phyloP scores from a whole-genome alignment of 2,329 filamentous ascomycete species.

The Fusarium mexicanum region DNA sequence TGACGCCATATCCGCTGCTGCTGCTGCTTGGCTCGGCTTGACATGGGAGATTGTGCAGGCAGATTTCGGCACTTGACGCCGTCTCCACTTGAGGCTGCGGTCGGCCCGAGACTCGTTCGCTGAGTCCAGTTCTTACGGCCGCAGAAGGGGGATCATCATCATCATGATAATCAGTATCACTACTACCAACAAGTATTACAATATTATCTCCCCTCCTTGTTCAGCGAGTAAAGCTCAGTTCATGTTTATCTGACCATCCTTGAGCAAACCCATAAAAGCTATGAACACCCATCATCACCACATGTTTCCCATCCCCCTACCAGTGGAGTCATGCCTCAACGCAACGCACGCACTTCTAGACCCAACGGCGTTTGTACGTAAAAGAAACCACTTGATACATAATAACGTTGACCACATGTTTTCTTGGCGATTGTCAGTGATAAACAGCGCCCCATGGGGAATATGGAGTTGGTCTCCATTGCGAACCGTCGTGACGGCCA shows the following conservation, averaged over 20 bases:
- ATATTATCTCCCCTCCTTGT: not conserved
- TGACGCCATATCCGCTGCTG: conserved; percentile 23
- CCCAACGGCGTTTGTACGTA: conserved; percentile 20
- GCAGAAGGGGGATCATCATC: not conserved
- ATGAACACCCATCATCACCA: not conserved
- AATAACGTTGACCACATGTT: conserved; percentile 29
- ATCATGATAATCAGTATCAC: not conserved
- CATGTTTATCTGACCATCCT: not conserved
- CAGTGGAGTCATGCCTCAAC: conserved; percentile 7
- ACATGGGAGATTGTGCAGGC: conserved; percentile 2
- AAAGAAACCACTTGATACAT: conserved; percentile 22
- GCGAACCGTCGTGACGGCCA: not conserved
- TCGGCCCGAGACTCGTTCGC: conserved; percentile 11
- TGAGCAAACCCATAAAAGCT: conserved; percentile 17
- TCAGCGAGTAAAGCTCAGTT: not conserved
- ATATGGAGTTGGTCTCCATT: conserved; percentile 16
- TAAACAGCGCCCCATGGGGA: conserved; percentile 26
- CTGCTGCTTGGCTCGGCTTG: conserved; percentile 9
- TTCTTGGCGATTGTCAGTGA: conserved; percentile 11
- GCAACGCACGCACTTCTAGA: conserved; percentile 17
- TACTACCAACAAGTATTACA: not conserved
- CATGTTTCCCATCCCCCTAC: conserved; percentile 2
- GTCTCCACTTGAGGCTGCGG: conserved; percentile 16
- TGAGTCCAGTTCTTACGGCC: not conserved
- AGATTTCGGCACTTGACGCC: conserved; percentile 15